Conservation (phyloP, 2,329 filamentous ascomycete genomes). For the Pseudocercospora eumusae region DNA sequence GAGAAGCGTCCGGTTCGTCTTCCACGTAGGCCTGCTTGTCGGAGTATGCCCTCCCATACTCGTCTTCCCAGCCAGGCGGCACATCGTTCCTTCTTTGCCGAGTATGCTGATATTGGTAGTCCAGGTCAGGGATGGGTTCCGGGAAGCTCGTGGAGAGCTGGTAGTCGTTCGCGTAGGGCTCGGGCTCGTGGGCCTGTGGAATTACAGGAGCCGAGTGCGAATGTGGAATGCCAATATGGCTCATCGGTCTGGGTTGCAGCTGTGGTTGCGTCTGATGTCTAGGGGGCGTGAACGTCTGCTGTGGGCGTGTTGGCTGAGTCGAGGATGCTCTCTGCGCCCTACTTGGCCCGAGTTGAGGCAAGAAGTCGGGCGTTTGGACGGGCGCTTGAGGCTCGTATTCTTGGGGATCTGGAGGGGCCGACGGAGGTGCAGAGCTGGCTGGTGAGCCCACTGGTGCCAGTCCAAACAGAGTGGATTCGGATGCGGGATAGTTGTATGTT, state of each 20-base stretch:
- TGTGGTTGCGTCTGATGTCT: constrained; percentile 29
- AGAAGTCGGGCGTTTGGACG: constrained; percentile 47
- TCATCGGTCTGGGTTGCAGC: constrained; percentile 30
- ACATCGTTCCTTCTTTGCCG: constrained; percentile 33
- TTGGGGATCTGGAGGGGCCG: constrained; percentile 20
- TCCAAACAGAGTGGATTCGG: constrained; percentile 27
- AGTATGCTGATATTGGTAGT: constrained; percentile 39
- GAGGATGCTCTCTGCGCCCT: constrained; percentile 35
- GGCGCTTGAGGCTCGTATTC: constrained; percentile 34
- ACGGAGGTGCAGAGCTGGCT: constrained; percentile 9
- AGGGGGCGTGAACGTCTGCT: constrained; percentile 11
- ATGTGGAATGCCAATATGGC: constrained; percentile 41
- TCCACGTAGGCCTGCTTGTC: constrained; percentile 28
- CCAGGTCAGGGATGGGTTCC: constrained; percentile 39
- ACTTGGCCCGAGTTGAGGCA: constrained; percentile 39
- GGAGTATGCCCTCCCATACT: constrained; percentile 31
- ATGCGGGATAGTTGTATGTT: constrained; percentile 31
- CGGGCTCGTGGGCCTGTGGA: constrained; percentile 54
- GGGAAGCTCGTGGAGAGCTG: constrained; percentile 35
- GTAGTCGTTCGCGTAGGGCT: constrained; percentile 34
- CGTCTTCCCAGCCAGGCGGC: constrained; percentile 35
- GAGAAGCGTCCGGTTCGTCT: constrained; percentile 27
- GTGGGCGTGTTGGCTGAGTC: constrained; percentile 30
- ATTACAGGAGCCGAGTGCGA: constrained; percentile 54
- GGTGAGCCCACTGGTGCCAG: constrained; percentile 22